Conservation (phyloP, 768 basidiomycete genomes). For the Collybia nuda region DNA sequence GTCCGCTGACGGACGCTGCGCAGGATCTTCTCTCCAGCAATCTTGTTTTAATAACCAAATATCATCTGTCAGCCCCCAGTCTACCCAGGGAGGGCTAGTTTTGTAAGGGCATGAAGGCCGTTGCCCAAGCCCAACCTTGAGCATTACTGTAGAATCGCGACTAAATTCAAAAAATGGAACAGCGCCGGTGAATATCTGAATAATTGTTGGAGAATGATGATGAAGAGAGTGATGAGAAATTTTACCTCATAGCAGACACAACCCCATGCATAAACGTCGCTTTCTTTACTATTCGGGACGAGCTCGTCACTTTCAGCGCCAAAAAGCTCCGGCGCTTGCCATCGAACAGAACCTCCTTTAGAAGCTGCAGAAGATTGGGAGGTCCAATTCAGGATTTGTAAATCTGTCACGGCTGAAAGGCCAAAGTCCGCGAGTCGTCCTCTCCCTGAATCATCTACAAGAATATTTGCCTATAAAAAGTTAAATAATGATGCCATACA, state of each 20-base stretch:
- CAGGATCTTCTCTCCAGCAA: conserved; percentile 21
- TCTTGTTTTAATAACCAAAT: conserved; percentile 22
- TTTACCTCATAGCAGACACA: conserved; percentile 28
- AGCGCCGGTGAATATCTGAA: conserved; percentile 22
- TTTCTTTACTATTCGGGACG: conserved; percentile 14
- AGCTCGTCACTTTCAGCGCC: background rate
- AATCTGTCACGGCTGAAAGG: conserved; percentile 19
- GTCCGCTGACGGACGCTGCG: conserved; percentile 10
- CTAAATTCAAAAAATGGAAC: conserved; percentile 17
- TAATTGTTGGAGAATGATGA: background rate
- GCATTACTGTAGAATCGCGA: conserved; percentile 12
- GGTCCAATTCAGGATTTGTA: conserved; percentile 14
- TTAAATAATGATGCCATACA: background rate
- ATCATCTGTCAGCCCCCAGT: conserved; percentile 14
- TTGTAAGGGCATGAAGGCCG: conserved; percentile 16
- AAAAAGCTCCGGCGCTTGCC: conserved; percentile 28
- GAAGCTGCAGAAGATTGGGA: conserved; percentile 12
- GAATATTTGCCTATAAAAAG: conserved; percentile 19
- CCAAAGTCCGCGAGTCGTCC: conserved; percentile 28
- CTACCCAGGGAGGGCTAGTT: conserved; percentile 5
- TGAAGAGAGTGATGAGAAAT: background rate
- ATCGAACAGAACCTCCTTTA: conserved; percentile 20
- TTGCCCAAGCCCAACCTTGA: conserved; percentile 13
- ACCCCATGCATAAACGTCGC: conserved; percentile 27
- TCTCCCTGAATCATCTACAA: conserved; percentile 19